Conservation (phyloP, 1,139 yeast genomes). For the Sugiyamaella paludigena region DNA sequence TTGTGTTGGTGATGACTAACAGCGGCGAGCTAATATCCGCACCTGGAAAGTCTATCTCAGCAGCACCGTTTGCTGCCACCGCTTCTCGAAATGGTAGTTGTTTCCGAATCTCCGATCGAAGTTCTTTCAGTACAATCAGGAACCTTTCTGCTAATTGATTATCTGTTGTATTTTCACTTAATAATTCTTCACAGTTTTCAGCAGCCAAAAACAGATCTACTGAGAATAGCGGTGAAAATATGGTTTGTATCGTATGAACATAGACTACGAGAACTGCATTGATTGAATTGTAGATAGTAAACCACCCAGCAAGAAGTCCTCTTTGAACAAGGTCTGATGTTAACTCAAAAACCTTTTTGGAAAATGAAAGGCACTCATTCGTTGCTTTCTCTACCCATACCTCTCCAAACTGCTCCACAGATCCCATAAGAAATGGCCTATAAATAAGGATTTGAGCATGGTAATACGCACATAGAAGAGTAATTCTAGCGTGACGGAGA, state of each 20-base stretch:
- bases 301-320: constrained; percentile 14
- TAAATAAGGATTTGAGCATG: constrained; percentile 12
- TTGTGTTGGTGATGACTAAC: too few species aligned
- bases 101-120: constrained; percentile 7
- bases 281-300: constrained; percentile 13
- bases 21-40: too few species aligned
- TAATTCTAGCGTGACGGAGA: constrained; percentile 8
- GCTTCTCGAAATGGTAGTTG: too few species aligned
- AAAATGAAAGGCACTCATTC: constrained; percentile 4
- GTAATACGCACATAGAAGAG: constrained; percentile 10
- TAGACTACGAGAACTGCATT: constrained; percentile 12
- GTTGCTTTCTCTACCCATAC: constrained; percentile 12
- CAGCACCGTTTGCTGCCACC: too few species aligned
- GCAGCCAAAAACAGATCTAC: constrained; percentile 11
- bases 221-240: constrained; percentile 1
- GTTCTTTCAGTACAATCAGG: constrained; percentile 10
- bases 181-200: constrained; percentile 7
- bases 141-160: constrained; percentile 10
- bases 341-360: constrained; percentile 3
- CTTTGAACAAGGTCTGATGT: constrained; percentile 9
- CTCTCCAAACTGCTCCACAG: constrained; percentile 2
- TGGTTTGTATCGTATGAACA: constrained; percentile 7
- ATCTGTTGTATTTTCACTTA: constrained; percentile 9
- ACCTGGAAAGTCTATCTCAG: too few species aligned
- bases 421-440: constrained; percentile 12